Conservation (phyloP, 192 early-diverging fungal species). For the Coemansia sp. region DNA sequence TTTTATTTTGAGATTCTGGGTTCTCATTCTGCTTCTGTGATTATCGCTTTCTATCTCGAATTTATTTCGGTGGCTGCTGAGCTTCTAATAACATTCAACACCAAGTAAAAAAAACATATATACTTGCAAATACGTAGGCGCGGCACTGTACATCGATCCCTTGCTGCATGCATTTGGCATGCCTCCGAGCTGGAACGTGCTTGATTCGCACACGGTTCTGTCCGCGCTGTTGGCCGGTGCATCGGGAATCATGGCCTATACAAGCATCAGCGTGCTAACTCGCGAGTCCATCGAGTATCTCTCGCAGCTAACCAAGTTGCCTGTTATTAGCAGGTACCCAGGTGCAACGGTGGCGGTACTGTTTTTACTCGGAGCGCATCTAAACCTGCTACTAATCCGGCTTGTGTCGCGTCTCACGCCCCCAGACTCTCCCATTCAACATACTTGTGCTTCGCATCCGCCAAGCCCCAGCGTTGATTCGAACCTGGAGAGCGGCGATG, state of each 20-base stretch:
- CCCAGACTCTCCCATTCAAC: conserved; percentile 41
- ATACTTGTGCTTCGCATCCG: conserved; percentile 44
- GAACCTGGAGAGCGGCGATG: conserved; percentile 5
- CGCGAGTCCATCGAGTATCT: conserved; percentile 40
- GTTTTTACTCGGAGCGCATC: conserved; percentile 32
- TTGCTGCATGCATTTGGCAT: conserved; percentile 38
- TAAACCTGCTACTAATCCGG: conserved; percentile 38
- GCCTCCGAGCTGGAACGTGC: conserved; percentile 26
- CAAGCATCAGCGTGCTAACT: conserved; percentile 43
- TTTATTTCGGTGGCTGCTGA: neutral
- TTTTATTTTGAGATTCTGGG: neutral
- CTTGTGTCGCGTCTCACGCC: conserved; percentile 35
- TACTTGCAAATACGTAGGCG: conserved; percentile 18
- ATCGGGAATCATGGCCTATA: conserved; percentile 52
- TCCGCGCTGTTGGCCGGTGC: conserved; percentile 42
- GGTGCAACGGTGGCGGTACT: conserved; percentile 28
- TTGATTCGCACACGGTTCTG: conserved; percentile 47
- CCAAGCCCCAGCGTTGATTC: conserved; percentile 21
- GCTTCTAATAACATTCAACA: neutral
- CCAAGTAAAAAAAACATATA: neutral
- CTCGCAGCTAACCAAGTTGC: conserved; percentile 7
- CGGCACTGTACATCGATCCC: conserved; percentile 45
- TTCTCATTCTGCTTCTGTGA: neutral
- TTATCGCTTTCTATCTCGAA: neutral
- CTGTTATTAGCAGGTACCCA: conserved; percentile 15